phyloP scores from a whole-genome alignment of 257 asterid genomes.

The Fraxinus quadrangulata region DNA sequence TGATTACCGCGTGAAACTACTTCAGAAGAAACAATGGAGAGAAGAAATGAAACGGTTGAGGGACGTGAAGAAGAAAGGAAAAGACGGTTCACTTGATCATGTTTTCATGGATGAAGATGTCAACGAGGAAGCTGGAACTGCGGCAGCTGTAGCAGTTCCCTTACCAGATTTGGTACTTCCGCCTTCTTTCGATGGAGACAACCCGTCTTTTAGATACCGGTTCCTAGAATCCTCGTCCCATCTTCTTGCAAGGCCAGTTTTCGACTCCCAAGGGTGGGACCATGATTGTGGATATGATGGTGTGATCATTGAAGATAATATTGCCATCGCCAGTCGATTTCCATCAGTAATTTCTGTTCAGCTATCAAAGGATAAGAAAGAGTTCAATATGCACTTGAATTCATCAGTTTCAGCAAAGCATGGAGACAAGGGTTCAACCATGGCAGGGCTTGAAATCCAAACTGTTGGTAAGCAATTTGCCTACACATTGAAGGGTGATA shows the following conservation, averaged over 20 bases:
- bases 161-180: slow-evolving; percentile 32
- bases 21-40: slow-evolving; percentile 27
- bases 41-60: slow-evolving; percentile 26
- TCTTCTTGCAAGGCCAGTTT: slow-evolving; percentile 33
- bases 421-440: slow-evolving; percentile 37
- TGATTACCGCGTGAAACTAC: slow-evolving; percentile 26
- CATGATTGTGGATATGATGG: slow-evolving; percentile 47
- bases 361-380: slow-evolving; percentile 41
- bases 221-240: slow-evolving; percentile 24
- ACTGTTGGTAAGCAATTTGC: slow-evolving; percentile 34
- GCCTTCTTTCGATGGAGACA: slow-evolving; percentile 37
- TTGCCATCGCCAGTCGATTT: slow-evolving; percentile 28
- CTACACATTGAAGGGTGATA: slow-evolving; percentile 33
- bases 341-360: slow-evolving; percentile 40
- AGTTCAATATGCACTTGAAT: slow-evolving; percentile 34
- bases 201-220: slow-evolving; percentile 30
- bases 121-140: slow-evolving; percentile 17
- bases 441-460: slow-evolving; percentile 37
- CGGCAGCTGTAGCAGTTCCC: slow-evolving; percentile 24
- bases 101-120: slow-evolving; percentile 24
- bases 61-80: slow-evolving; percentile 18
- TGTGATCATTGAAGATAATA: slow-evolving; percentile 34
- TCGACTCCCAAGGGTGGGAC: slow-evolving; percentile 46
- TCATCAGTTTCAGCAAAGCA: slow-evolving; percentile 40
- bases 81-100: neutral